Percentiles rank a stretch among this genome's conserved stretches.
Evolutionary conservation across 257 asterid species (phyloP).

Genomic region (Mentha longifolia): DNA sequence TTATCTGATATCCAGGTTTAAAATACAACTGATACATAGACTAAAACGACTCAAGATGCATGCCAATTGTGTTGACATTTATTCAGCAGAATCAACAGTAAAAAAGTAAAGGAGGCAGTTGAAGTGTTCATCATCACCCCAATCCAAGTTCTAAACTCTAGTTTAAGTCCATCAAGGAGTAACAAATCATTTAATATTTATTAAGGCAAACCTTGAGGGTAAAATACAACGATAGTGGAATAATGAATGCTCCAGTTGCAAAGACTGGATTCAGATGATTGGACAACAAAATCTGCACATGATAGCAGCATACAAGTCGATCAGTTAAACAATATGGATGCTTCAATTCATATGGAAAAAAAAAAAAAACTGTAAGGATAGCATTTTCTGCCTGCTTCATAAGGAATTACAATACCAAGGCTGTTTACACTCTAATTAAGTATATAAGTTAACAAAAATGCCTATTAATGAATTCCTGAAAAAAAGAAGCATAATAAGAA

Average conservation of each 20-base stretch:
- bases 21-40: conserved; percentile 19
- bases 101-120: conserved; percentile 16
- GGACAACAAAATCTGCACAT: conserved; percentile 81
- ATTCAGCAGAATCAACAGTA: conserved; percentile 13
- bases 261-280: conserved; percentile 60
- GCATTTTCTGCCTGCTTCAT: conserved; percentile 22
- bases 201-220: conserved; percentile 67
- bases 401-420: conserved; percentile 17
- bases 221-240: conserved; percentile 86
- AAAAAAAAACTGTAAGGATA: conserved; percentile 15
- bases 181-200: conserved; percentile 15
- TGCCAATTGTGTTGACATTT: background rate
- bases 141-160: conserved; percentile 6
- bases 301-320: conserved; percentile 19
- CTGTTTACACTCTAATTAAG: conserved; percentile 5
- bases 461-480: conserved; percentile 11
- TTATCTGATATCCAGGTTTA: background rate
- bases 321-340: conserved; percentile 11
- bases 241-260: conserved; percentile 79
- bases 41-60: conserved; percentile 15
- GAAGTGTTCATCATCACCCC: background rate
- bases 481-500: conserved; percentile 2
- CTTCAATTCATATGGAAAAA: conserved; percentile 9
- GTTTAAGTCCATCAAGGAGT: background rate
- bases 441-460: conserved; percentile 8